Evolutionary conservation across 2,329 filamentous ascomycete species (phyloP).

Genomic region (Colletotrichum graminicola): DNA sequence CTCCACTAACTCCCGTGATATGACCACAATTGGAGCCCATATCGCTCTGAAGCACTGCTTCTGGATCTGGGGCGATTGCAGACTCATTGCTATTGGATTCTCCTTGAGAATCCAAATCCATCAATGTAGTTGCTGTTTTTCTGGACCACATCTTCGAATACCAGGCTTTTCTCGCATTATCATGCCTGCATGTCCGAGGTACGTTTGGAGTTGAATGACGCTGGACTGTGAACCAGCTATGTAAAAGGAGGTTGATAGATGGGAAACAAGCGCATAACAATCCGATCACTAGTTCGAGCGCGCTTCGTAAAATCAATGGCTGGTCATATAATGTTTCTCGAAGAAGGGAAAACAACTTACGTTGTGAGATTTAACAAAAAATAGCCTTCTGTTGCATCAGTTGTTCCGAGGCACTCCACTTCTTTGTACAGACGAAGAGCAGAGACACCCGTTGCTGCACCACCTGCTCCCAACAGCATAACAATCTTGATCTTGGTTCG

Average conservation of each 20-base stretch:
- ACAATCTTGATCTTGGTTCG: slow-evolving; percentile 50
- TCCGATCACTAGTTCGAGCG: not conserved
- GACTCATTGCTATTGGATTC: too few relatives aligned
- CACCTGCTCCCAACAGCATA: slow-evolving; percentile 48
- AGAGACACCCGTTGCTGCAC: slow-evolving; percentile 46
- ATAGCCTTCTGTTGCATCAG: not conserved
- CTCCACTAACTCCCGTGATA: not conserved
- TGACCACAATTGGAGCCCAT: too few relatives aligned
- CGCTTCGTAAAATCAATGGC: not conserved
- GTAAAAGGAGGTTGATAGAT: not conserved
- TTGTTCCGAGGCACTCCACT: not conserved
- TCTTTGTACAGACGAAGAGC: slow-evolving; percentile 44
- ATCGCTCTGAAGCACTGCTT: not conserved
- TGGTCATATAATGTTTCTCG: not conserved
- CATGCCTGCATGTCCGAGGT: not conserved
- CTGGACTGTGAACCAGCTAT: not conserved
- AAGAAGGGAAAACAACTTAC: not conserved
- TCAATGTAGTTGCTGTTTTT: not conserved
- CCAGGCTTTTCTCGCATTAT: not conserved
- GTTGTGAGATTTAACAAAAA: slow-evolving; percentile 22
- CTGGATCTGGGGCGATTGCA: not conserved
- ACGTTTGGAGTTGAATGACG: not conserved
- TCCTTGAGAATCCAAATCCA: not conserved
- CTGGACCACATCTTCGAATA: not conserved
- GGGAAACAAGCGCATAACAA: not conserved